Conservation (phyloP, 768 basidiomycete genomes). For the Auriscalpium microsporum region DNA sequence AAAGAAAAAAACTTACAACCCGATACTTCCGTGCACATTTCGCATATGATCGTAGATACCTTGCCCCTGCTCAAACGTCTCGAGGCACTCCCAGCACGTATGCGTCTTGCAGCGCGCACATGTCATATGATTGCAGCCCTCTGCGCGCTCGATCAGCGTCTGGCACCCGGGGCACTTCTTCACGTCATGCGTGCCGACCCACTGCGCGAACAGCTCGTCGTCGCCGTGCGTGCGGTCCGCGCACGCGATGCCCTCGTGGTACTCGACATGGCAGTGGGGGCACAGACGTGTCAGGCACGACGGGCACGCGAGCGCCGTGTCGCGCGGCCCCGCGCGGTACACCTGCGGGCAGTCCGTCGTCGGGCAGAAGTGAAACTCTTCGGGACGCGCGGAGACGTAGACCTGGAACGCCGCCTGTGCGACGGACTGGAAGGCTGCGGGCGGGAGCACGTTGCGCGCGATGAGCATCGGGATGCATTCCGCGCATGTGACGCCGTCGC, state of each 20-base stretch:
- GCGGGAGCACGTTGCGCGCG: constrained; percentile 42
- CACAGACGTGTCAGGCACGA: constrained; percentile 67
- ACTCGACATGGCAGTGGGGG: constrained; percentile 46
- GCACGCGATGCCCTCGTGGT: constrained; percentile 64
- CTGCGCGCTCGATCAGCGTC: constrained; percentile 59
- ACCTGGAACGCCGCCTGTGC: constrained; percentile 52
- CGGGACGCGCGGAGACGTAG: constrained; percentile 48
- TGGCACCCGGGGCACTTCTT: constrained; percentile 71
- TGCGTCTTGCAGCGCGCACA: constrained; percentile 68
- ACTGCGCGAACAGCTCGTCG: constrained; percentile 49
- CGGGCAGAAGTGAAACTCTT: constrained; percentile 68
- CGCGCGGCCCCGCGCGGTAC: constrained; percentile 48
- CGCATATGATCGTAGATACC: constrained; percentile 81
- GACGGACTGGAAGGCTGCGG: constrained; percentile 46
- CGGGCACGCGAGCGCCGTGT: constrained; percentile 56
- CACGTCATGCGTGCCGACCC: constrained; percentile 56
- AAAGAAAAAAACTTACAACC: constrained; percentile 3
- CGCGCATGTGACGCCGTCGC: constrained; percentile 49
- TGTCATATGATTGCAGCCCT: constrained; percentile 81
- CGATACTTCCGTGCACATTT: constrained; percentile 44
- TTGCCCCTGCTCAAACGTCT: constrained; percentile 57
- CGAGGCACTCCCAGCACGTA: constrained; percentile 73
- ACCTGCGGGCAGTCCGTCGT: constrained; percentile 72
- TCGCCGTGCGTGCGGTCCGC: constrained; percentile 44
- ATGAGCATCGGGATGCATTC: constrained; percentile 45